These are phyloP conservation scores for Cordyceps militaris DNA, from an alignment of 2,329 filamentous ascomycete species.

Conservation along the genomic window DNA sequence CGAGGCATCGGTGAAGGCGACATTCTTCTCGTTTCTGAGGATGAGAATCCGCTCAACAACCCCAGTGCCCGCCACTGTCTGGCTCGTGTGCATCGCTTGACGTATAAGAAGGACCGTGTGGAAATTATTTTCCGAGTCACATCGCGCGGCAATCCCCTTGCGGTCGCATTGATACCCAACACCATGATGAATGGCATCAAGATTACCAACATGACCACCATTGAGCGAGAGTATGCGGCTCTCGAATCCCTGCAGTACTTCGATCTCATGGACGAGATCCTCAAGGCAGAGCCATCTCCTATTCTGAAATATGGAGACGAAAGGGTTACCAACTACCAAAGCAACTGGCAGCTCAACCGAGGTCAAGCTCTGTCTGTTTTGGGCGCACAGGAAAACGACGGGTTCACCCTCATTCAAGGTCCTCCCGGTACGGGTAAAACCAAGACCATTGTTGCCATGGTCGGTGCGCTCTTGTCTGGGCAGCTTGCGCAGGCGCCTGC, in stretches of 20 bases:
- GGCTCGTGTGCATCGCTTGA: slow-evolving; percentile 73
- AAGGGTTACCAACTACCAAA: slow-evolving; percentile 59
- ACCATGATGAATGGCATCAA: slow-evolving; percentile 67
- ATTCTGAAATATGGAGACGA: slow-evolving; percentile 74
- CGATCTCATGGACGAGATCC: slow-evolving; percentile 87
- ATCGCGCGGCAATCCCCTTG: slow-evolving; percentile 54
- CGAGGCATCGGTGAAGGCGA: slow-evolving; percentile 74
- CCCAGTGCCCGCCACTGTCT: slow-evolving; percentile 70
- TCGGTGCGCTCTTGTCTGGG: slow-evolving; percentile 62
- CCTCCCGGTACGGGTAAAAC: slow-evolving; percentile 97
- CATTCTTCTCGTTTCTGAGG: slow-evolving; percentile 76
- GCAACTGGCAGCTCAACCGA: slow-evolving; percentile 75
- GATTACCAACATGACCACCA: slow-evolving; percentile 85
- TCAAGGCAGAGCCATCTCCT: slow-evolving; percentile 82
- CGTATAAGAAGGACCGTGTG: slow-evolving; percentile 70
- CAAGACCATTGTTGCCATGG: slow-evolving; percentile 95
- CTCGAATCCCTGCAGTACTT: slow-evolving; percentile 90
- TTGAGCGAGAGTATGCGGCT: slow-evolving; percentile 92
- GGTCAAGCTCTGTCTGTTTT: slow-evolving; percentile 89
- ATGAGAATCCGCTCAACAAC: slow-evolving; percentile 60
- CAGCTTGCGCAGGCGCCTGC: slow-evolving; percentile 29
- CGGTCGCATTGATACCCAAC: slow-evolving; percentile 60
- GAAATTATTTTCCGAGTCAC: slow-evolving; percentile 85
- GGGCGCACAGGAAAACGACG: slow-evolving; percentile 90
- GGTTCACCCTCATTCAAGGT: slow-evolving; percentile 92